Evolutionary conservation across 2,329 filamentous ascomycete species (phyloP).

Genomic region (Nigrograna mackinnonii): DNA sequence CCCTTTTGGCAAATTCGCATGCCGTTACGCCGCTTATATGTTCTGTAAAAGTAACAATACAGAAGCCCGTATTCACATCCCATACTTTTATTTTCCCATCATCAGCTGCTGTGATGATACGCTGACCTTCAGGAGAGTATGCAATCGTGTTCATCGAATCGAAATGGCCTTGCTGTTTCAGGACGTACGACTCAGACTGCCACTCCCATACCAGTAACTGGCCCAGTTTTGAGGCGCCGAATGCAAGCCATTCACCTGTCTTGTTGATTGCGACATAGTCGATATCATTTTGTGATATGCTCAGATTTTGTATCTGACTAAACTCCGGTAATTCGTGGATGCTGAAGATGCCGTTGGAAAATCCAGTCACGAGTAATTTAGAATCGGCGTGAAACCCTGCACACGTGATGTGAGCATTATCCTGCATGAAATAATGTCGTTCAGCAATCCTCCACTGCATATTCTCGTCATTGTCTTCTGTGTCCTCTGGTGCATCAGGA

Average conservation of each 20-base stretch:
- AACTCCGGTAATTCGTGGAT: constrained; percentile 96
- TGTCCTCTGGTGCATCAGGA: constrained; percentile 57
- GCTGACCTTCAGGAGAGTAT: constrained; percentile 92
- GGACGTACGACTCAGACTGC: constrained; percentile 98
- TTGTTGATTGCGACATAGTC: constrained; percentile 94
- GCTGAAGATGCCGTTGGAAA: constrained; percentile 91
- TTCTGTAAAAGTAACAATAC: constrained; percentile 96
- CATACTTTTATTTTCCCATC: constrained; percentile 99
- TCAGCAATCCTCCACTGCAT: constrained; percentile 90
- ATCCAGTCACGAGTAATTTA: constrained; percentile 93
- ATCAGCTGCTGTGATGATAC: constrained; percentile 90
- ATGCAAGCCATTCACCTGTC: constrained; percentile 94
- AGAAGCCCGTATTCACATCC: constrained; percentile 96
- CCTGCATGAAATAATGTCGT: constrained; percentile 92
- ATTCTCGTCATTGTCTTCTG: constrained; percentile 65
- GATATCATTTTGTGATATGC: constrained; percentile 96
- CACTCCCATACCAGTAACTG: constrained; percentile 99
- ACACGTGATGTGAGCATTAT: constrained; percentile 82
- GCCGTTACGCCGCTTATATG: constrained; percentile 93
- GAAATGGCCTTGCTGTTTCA: constrained; percentile 97
- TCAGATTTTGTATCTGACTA: constrained; percentile 85
- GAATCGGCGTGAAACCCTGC: constrained; percentile 86
- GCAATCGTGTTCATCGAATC: constrained; percentile 92
- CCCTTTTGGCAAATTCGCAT: constrained; percentile 92
- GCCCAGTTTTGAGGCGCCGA: constrained; percentile 91